phyloP scores from a whole-genome alignment of 2,329 filamentous ascomycete species.

The Helotiales sp. region DNA sequence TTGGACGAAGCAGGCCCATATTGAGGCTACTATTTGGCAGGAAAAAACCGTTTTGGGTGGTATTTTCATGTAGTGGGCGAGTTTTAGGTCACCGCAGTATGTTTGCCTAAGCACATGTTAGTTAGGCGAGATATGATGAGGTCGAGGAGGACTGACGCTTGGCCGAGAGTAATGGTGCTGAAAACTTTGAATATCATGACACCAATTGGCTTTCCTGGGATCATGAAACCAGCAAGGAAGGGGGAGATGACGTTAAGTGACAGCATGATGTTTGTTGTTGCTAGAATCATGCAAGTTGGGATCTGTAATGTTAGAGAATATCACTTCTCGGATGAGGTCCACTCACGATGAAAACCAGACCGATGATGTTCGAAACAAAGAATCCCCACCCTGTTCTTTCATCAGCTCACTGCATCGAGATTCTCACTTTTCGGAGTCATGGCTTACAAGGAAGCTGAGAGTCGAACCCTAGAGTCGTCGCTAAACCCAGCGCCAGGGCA shows the following conservation, averaged over 20 bases:
- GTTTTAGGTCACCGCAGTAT: slow-evolving; percentile 32
- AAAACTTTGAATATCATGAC: slow-evolving; percentile 81
- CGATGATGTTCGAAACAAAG: slow-evolving; percentile 42
- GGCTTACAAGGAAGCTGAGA: slow-evolving; percentile 52
- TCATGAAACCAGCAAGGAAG: slow-evolving; percentile 72
- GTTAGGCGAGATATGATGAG: slow-evolving; percentile 22
- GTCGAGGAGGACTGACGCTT: slow-evolving; percentile 41
- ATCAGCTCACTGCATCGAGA: not conserved
- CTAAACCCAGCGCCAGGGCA: slow-evolving; percentile 45
- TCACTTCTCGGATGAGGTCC: too few species aligned
- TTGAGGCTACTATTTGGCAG: slow-evolving; percentile 48
- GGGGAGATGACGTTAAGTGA: slow-evolving; percentile 72
- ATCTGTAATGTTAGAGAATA: slow-evolving; percentile 34
- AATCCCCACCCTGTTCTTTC: slow-evolving; percentile 33
- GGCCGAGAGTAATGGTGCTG: slow-evolving; percentile 63
- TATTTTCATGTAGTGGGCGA: slow-evolving; percentile 63
- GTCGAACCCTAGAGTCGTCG: slow-evolving; percentile 46
- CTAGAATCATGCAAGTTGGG: slow-evolving; percentile 69
- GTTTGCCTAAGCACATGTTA: slow-evolving; percentile 58
- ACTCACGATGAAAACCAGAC: slow-evolving; percentile 55
- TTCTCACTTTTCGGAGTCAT: not conserved
- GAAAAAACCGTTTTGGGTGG: slow-evolving; percentile 36
- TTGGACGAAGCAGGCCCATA: slow-evolving; percentile 50
- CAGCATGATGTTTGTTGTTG: slow-evolving; percentile 63
- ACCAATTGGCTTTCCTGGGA: slow-evolving; percentile 63